Evolutionary conservation across 1,284 basidiomycete genomes (phyloP).

Genomic region (Sphagnurus paluster): DNA sequence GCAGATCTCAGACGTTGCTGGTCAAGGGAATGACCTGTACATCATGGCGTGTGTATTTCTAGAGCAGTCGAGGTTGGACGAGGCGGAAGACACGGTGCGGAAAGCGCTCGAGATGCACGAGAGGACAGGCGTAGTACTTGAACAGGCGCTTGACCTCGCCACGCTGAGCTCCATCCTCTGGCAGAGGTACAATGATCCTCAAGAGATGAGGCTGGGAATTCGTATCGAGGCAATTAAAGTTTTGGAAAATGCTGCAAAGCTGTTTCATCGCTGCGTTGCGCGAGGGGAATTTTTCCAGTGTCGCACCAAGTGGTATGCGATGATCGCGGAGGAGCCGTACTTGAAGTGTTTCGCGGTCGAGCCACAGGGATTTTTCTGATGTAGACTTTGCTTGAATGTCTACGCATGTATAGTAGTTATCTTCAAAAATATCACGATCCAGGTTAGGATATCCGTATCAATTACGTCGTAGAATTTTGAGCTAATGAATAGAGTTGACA

Average conservation of each 20-base stretch:
- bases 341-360: no score
- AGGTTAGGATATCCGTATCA: no score
- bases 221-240: background rate
- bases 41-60: constrained; percentile 24
- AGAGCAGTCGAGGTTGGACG: constrained; percentile 16
- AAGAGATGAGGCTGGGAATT: background rate
- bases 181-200: constrained; percentile 4
- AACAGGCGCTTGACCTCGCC: constrained; percentile 20
- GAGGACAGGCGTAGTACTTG: constrained; percentile 13
- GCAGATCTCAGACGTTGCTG: constrained; percentile 21
- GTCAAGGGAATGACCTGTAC: constrained; percentile 19
- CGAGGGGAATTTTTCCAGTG: background rate
- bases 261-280: constrained; percentile 1
- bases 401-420: no score
- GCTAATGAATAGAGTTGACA: no score
- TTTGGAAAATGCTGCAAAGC: constrained; percentile 3
- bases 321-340: background rate
- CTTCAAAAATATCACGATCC: no score
- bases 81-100: constrained; percentile 20
- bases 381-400: background rate
- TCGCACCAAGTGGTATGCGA: background rate
- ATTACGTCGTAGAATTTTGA: no score
- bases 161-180: constrained; percentile 18
- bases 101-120: constrained; percentile 22
- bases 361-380: background rate